Percentiles rank a stretch among this genome's conserved stretches.
phyloP scores from a whole-genome alignment of 1,284 basidiomycete genomes.

The Ceratobasidium sp. region DNA sequence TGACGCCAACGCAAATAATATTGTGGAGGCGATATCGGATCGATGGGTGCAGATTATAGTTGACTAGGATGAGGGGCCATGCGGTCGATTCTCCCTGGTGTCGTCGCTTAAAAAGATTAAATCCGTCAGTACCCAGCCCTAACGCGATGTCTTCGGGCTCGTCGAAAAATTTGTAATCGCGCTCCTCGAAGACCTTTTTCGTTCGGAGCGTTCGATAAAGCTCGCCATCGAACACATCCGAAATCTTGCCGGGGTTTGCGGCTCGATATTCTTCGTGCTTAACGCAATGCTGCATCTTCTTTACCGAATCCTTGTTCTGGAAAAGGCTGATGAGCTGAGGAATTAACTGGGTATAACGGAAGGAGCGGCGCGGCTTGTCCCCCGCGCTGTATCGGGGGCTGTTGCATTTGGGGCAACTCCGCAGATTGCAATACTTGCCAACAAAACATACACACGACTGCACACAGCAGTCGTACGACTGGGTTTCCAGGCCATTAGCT shows the following conservation, averaged over 20 bases:
- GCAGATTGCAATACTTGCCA: constrained; percentile 53
- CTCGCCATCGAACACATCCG: constrained; percentile 57
- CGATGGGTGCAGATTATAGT: constrained; percentile 46
- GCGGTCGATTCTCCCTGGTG: constrained; percentile 56
- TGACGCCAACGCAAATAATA: constrained; percentile 45
- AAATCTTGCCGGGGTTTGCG: constrained; percentile 45
- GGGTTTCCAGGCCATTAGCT: constrained; percentile 23
- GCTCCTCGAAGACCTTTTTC: constrained; percentile 51
- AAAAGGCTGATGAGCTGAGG: constrained; percentile 58
- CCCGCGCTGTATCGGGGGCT: constrained; percentile 53
- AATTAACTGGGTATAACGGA: constrained; percentile 58
- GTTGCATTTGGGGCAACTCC: no score
- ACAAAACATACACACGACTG: constrained; percentile 58
- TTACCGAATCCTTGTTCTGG: constrained; percentile 51
- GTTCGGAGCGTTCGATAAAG: constrained; percentile 52
- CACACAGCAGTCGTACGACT: constrained; percentile 57
- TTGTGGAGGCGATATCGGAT: constrained; percentile 38
- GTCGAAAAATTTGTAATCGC: constrained; percentile 42
- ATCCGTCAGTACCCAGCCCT: constrained; percentile 54
- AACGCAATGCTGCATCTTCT: constrained; percentile 51
- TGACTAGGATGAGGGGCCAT: constrained; percentile 48
- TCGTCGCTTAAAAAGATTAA: constrained; percentile 53
- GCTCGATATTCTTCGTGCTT: constrained; percentile 10
- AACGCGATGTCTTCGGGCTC: constrained; percentile 55
- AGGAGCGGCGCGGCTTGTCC: constrained; percentile 51